Evolutionary conservation across 768 basidiomycete genomes (phyloP).

Genomic region (Suillus spraguei): DNA sequence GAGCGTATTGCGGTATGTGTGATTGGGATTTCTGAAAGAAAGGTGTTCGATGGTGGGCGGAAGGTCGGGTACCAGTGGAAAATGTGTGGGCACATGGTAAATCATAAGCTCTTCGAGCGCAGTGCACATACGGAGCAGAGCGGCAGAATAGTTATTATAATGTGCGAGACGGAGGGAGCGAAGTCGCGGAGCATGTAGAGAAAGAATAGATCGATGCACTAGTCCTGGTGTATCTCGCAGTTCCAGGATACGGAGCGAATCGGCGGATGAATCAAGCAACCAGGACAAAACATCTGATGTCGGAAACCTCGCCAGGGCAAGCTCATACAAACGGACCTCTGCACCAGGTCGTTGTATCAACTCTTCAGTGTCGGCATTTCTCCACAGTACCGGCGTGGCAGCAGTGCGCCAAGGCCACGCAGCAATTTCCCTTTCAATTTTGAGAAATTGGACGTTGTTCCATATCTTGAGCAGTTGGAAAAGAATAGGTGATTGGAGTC

Average conservation of each 20-base stretch:
- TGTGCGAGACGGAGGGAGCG: slow-evolving; percentile 45
- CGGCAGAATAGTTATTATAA: slow-evolving; percentile 33
- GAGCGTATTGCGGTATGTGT: slow-evolving; percentile 22
- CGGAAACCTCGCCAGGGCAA: slow-evolving; percentile 39
- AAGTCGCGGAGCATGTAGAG: slow-evolving; percentile 34
- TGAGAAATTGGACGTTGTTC: slow-evolving; percentile 40
- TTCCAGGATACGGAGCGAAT: slow-evolving; percentile 42
- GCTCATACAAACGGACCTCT: slow-evolving; percentile 40
- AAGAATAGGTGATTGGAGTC: slow-evolving; percentile 45
- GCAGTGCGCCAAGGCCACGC: slow-evolving; percentile 33
- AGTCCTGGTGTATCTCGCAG: slow-evolving; percentile 35
- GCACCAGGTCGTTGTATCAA: slow-evolving; percentile 14
- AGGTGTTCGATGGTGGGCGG: slow-evolving; percentile 44
- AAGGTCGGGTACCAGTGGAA: slow-evolving; percentile 32
- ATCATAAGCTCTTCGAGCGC: slow-evolving; percentile 44
- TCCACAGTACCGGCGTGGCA: slow-evolving; percentile 16
- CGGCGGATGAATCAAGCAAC: slow-evolving; percentile 40
- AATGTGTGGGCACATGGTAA: slow-evolving; percentile 37
- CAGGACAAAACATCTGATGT: slow-evolving; percentile 36
- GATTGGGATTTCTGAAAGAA: slow-evolving; percentile 29
- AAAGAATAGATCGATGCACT: slow-evolving; percentile 24
- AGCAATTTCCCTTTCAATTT: slow-evolving; percentile 39
- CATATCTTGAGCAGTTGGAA: slow-evolving; percentile 45
- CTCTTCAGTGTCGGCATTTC: not conserved
- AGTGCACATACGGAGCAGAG: slow-evolving; percentile 39